These are phyloP conservation scores for Noccaea bulbosa DNA, from an alignment of 345 rosid genomes.

Conservation along the genomic window DNA sequence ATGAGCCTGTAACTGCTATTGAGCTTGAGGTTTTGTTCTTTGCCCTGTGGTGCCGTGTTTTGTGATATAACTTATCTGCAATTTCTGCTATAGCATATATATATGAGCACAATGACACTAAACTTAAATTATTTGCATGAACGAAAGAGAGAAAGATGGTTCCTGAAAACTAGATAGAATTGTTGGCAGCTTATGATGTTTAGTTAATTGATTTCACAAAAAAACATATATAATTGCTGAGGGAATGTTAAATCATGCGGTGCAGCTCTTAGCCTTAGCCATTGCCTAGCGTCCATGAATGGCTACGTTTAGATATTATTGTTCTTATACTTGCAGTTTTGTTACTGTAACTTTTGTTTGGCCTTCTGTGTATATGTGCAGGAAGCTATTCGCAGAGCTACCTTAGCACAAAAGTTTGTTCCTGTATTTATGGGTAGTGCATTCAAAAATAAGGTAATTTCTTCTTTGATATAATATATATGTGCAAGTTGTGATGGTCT, in stretches of 20 bases:
- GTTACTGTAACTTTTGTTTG: conserved; percentile 1
- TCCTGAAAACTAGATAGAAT: conserved; percentile 1
- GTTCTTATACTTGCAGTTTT: conserved; percentile 16
- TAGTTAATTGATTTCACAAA: neutral
- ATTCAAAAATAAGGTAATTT: conserved; percentile 90
- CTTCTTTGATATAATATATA: conserved; percentile 3
- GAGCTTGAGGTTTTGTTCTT: conserved; percentile 77
- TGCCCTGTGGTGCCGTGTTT: neutral
- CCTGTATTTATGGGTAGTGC: conserved; percentile 99
- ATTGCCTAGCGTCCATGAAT: conserved; percentile 5
- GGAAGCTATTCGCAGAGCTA: conserved; percentile 97
- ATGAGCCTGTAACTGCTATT: conserved; percentile 76
- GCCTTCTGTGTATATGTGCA: conserved; percentile 41
- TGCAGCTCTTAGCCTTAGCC: conserved; percentile 11
- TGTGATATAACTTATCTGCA: neutral
- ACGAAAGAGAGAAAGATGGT: conserved; percentile 4
- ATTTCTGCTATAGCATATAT: neutral
- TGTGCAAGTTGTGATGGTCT: neutral
- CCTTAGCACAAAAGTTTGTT: conserved; percentile 85
- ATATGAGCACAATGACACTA: neutral
- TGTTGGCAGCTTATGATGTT: conserved; percentile 3
- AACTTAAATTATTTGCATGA: conserved; percentile 11
- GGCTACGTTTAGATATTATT: neutral
- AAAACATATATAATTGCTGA: neutral
- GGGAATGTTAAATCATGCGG: conserved; percentile 21